Base-by-base conservation (phyloP, 192 early-diverging fungal species). In the Chytriomyces sp. region DNA sequence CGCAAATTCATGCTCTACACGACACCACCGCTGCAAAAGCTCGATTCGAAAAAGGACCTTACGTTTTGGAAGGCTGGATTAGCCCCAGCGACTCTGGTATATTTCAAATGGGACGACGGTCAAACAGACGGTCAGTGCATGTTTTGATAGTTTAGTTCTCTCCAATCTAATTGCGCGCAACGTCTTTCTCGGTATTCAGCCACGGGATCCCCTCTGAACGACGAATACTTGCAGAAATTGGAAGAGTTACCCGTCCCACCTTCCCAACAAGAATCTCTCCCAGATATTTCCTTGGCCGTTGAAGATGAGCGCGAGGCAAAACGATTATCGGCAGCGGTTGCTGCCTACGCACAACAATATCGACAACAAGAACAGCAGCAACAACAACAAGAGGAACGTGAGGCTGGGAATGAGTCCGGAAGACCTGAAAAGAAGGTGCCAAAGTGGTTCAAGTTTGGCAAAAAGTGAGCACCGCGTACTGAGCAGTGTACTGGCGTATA, bases 391-490 rank as follows among this genome's bases (percentile, higher is more conserved):
- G 35, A 35, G 24, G 43, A 64, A 7, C 60, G 67, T 69, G 67
- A 67, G 7, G 48, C 16, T 49, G 26, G 49, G 44, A 45, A 43
- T 53, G 10, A 11, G 16, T 18, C 67, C 16, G 26, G 18, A 7
- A 57, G 46, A 26, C 26, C 63, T 26, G 65, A 53, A 13, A 76
- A 70, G 28, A 81, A 81, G 48, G 78, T 78, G 23, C 82, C 82
- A 45, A 84, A 84, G 65, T 84, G 82, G 82, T 84, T 84, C 49
- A 81, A 84, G 64, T 76, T 84, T 45, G 79, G 82, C 26, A 84
- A 82, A 45, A 79, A 77, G 61, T 77, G 44, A 72, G 16, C 35
- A 35, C 4, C 35, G 35, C 35, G 35, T n/a, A n/a, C n/a, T n/a
- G n/a, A n/a, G n/a, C n/a, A n/a, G n/a, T n/a, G n/a, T n/a, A n/a